These are phyloP conservation scores for Trypanosoma brucei DNA, from an alignment of 208 protist species.

Conservation along the genomic window DNA sequence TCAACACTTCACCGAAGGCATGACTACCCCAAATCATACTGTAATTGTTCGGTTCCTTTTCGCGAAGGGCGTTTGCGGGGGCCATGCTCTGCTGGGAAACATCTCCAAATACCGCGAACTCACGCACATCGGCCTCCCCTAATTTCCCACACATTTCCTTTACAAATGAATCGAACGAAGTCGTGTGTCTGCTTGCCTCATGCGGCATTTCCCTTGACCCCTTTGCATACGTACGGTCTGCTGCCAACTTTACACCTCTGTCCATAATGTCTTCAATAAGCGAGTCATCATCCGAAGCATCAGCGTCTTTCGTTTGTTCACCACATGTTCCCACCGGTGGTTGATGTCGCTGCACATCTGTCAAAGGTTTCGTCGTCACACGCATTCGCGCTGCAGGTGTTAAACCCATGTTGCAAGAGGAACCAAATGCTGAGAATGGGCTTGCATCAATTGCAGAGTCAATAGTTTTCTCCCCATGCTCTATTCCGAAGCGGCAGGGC, in stretches of 20 bases:
- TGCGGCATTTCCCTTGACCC: neutral
- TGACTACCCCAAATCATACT: neutral
- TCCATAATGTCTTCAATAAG: constrained; percentile 5
- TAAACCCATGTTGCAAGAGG: neutral
- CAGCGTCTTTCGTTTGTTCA: neutral
- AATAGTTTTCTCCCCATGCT: constrained; percentile 27
- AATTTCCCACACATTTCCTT: neutral
- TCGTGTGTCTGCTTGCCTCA: neutral
- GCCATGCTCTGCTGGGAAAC: neutral
- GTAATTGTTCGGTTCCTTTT: neutral
- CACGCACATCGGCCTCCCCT: neutral
- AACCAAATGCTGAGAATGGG: neutral
- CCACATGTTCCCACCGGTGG: neutral
- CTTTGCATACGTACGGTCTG: neutral
- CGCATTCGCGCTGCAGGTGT: neutral
- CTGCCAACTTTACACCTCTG: neutral
- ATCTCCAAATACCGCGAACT: neutral
- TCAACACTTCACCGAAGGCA: neutral
- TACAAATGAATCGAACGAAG: neutral
- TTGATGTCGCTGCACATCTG: neutral
- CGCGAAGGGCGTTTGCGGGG: neutral
- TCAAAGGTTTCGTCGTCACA: neutral
- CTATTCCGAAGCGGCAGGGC: constrained; percentile 36
- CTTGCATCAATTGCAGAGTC: constrained; percentile 9
- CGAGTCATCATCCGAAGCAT: neutral